Percentiles rank a stretch among this genome's conserved stretches.
phyloP scores from a whole-genome alignment of 371 early-diverging fungal species.

The Basidiobolus meristosporus region DNA sequence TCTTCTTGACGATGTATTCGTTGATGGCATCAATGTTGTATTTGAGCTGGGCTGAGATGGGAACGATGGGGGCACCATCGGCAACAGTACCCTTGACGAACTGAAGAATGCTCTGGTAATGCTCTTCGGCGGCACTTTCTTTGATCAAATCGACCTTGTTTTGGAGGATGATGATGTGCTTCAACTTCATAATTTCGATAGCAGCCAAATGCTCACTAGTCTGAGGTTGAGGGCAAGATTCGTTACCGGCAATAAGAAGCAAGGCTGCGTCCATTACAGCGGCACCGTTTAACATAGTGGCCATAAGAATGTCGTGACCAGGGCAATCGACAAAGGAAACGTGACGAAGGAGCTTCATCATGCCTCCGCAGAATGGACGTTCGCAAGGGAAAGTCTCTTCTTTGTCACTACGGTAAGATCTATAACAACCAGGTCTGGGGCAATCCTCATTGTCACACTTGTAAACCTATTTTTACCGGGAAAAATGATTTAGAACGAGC shows the following conservation, averaged over 20 bases:
- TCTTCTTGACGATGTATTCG: slow-evolving; percentile 97
- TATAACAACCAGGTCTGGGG: slow-evolving; percentile 93
- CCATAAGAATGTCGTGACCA: slow-evolving; percentile 99
- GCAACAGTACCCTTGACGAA: slow-evolving; percentile 96
- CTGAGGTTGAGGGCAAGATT: slow-evolving; percentile 99
- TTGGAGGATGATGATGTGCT: slow-evolving; percentile 97
- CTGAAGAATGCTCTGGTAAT: slow-evolving; percentile 85
- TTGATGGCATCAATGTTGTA: slow-evolving; percentile 99
- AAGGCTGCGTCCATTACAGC: slow-evolving; percentile 99
- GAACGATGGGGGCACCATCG: slow-evolving; percentile 94
- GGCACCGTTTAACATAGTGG: slow-evolving; percentile 99
- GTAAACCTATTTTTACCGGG: slow-evolving; percentile 46
- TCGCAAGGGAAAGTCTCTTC: slow-evolving; percentile 85
- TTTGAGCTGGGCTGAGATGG: slow-evolving; percentile 97
- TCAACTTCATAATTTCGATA: slow-evolving; percentile 98
- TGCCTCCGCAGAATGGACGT: slow-evolving; percentile 76
- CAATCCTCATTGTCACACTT: slow-evolving; percentile 86
- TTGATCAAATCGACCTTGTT: slow-evolving; percentile 99
- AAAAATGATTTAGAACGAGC: no score
- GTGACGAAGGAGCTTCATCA: slow-evolving; percentile 78
- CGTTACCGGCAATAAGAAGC: slow-evolving; percentile 98
- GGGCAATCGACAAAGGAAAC: slow-evolving; percentile 99
- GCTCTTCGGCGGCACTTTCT: slow-evolving; percentile 87
- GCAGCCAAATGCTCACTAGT: slow-evolving; percentile 99
- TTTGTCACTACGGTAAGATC: slow-evolving; percentile 69